Conservation (phyloP, 306 rosid species). For the Lupinus albus region DNA sequence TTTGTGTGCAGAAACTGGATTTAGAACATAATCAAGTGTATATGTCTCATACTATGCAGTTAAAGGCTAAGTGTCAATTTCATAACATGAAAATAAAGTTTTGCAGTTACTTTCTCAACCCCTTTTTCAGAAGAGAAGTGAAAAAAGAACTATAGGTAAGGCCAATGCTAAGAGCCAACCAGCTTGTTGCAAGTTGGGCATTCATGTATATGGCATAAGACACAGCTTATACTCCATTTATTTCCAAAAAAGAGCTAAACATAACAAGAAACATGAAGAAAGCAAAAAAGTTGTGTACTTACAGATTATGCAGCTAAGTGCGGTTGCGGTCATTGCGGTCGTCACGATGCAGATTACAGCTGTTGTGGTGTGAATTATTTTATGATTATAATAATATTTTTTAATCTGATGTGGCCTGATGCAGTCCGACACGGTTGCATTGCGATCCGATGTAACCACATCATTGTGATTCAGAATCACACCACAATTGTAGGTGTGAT, state of each 20-base stretch:
- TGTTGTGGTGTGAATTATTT: too few relatives aligned
- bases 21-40: conserved; percentile 17
- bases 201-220: background rate
- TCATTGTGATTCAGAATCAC: too few relatives aligned
- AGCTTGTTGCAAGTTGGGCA: too few relatives aligned
- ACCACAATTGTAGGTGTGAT: too few relatives aligned
- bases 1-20: conserved; percentile 69
- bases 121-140: conserved; percentile 29
- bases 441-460: too few relatives aligned
- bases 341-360: too few relatives aligned
- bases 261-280: conserved; percentile 26
- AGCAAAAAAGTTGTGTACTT: conserved; percentile 39
- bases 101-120: background rate
- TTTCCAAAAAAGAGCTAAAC: conserved; percentile 12
- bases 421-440: too few relatives aligned
- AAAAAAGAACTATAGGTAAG: background rate
- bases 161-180: too few relatives aligned
- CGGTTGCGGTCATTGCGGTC: too few relatives aligned
- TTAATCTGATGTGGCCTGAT: too few relatives aligned
- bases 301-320: conserved; percentile 36
- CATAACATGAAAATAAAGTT: conserved; percentile 31
- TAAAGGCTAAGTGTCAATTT: background rate
- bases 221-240: conserved; percentile 21
- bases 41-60: background rate
- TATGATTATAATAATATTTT: too few relatives aligned